Evolutionary conservation across 2,329 filamentous ascomycete species (phyloP).

Genomic region (Pseudopithomyces chartarum): DNA sequence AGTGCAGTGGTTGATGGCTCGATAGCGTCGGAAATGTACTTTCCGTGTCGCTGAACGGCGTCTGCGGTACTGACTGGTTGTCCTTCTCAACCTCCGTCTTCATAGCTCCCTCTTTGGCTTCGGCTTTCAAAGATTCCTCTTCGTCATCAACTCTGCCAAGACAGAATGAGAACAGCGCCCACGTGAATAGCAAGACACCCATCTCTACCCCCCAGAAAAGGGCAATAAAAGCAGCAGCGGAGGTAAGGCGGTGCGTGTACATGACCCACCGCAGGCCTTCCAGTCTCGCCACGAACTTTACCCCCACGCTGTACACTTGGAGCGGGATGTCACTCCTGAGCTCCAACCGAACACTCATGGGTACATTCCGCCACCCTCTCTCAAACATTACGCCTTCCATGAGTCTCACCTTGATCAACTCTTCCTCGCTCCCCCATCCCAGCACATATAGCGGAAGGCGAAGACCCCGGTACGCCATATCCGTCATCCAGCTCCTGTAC

Average conservation of each 20-base stretch:
- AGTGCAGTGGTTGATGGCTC: conserved; percentile 49
- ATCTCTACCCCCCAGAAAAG: conserved; percentile 81
- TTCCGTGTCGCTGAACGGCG: conserved; percentile 51
- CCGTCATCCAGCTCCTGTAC: conserved; percentile 64
- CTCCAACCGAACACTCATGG: conserved; percentile 64
- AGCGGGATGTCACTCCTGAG: conserved; percentile 71
- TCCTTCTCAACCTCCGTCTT: conserved; percentile 20
- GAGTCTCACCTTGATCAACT: conserved; percentile 69
- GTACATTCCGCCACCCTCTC: conserved; percentile 58
- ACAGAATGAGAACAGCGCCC: conserved; percentile 60
- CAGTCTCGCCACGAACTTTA: conserved; percentile 76
- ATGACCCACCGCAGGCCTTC: conserved; percentile 75
- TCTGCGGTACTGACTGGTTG: conserved; percentile 15
- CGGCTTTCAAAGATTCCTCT: conserved; percentile 18
- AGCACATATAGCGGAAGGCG: conserved; percentile 71
- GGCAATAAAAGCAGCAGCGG: conserved; percentile 70
- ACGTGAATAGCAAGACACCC: conserved; percentile 67
- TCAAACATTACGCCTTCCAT: conserved; percentile 74
- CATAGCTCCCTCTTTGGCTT: conserved; percentile 16
- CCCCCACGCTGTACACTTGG: conserved; percentile 73
- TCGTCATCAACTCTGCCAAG: conserved; percentile 26
- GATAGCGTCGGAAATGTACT: conserved; percentile 56
- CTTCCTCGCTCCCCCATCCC: conserved; percentile 67
- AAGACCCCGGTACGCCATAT: conserved; percentile 30
- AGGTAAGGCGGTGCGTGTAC: conserved; percentile 77